A percentile compares a stretch with the other conserved stretches of the same genome.
Evolutionary conservation across 129 eudicot species (phyloP).

Genomic region (Apium graveolens): DNA sequence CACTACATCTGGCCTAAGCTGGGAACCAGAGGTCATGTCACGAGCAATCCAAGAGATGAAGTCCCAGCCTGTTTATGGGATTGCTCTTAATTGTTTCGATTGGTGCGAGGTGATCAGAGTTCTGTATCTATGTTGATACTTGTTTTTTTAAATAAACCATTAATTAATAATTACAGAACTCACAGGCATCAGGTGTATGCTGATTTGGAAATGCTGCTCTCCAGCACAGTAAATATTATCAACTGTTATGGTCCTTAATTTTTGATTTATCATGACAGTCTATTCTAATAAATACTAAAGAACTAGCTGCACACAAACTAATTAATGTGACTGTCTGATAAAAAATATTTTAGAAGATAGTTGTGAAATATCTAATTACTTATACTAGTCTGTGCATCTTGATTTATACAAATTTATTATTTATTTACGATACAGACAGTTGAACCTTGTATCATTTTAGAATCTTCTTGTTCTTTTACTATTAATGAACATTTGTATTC

Average conservation of each 20-base stretch:
- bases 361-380: neutral
- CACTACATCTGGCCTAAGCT: neutral
- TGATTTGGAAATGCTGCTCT: neutral
- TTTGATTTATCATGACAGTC: neutral
- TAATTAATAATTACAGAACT: neutral
- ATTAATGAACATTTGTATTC: neutral
- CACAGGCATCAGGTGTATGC: neutral
- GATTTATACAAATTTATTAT: neutral
- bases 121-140: neutral
- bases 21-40: slow-evolving; percentile 1
- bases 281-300: neutral
- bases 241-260: neutral
- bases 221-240: neutral
- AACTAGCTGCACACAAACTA: neutral
- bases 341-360: neutral
- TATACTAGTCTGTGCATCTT: neutral
- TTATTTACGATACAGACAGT: neutral
- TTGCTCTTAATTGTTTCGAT: neutral
- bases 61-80: neutral
- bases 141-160: neutral
- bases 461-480: neutral
- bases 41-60: slow-evolving; percentile 1
- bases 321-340: neutral
- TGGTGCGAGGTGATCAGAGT: neutral
- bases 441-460: neutral